Conservation (phyloP, 1,139 yeast genomes). For the Yamadazyma taylorii region DNA sequence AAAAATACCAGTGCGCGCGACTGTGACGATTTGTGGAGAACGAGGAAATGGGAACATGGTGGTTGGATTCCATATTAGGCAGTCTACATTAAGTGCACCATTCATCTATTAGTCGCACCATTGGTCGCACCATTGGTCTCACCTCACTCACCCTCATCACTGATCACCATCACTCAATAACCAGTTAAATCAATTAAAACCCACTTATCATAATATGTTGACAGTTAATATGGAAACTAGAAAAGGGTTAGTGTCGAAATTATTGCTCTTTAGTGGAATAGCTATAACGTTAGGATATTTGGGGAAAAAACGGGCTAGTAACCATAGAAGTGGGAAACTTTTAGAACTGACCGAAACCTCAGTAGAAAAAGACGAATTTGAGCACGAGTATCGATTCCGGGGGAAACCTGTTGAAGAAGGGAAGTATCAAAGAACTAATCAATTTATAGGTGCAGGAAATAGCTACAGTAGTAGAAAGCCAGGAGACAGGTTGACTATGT, state of each 20-base stretch:
- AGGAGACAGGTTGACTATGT: constrained; percentile 45
- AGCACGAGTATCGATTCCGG: constrained; percentile 28
- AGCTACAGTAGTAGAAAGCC: constrained; percentile 55
- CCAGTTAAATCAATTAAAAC: too few relatives aligned
- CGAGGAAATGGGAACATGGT: neutral
- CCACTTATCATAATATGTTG: too few relatives aligned
- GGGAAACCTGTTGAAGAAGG: constrained; percentile 30
- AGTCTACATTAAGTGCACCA: neutral
- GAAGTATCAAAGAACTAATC: constrained; percentile 46
- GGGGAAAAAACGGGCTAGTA: constrained; percentile 41
- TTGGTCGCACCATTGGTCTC: too few relatives aligned
- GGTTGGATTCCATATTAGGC: neutral
- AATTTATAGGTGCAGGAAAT: constrained; percentile 65
- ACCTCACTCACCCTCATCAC: too few relatives aligned
- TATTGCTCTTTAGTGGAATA: constrained; percentile 32
- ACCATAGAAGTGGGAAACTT: constrained; percentile 38
- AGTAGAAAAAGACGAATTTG: constrained; percentile 33
- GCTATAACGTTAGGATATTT: constrained; percentile 34
- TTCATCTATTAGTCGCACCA: neutral
- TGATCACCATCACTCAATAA: neutral
- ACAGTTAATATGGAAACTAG: constrained; percentile 32
- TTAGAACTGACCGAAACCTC: constrained; percentile 40
- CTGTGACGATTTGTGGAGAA: constrained; percentile 15
- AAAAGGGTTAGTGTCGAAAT: constrained; percentile 34
- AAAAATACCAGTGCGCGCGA: too few relatives aligned